Percentiles rank a stretch among this genome's conserved stretches.
Evolutionary conservation across 164 flowering plant genomes (phyloP).

Genomic region (Taxillus chinensis): DNA sequence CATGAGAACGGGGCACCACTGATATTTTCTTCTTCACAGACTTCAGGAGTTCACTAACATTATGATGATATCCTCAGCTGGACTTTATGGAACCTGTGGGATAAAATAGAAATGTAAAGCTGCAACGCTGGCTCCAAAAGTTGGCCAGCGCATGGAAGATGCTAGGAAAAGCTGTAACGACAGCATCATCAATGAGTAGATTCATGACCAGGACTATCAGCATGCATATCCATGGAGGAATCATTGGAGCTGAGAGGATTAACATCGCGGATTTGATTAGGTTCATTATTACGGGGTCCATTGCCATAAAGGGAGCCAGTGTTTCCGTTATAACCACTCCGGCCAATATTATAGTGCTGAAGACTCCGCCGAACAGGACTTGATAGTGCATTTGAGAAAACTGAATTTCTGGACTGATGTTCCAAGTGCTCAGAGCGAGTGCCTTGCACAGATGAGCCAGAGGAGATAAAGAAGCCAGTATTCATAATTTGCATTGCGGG

Average conservation of each 20-base stretch:
- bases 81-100: background rate
- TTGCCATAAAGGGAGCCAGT: slow-evolving; percentile 21
- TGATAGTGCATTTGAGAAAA: slow-evolving; percentile 64
- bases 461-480: slow-evolving; percentile 26
- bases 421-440: slow-evolving; percentile 35
- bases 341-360: slow-evolving; percentile 47
- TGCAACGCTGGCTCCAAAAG: background rate
- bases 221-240: slow-evolving; percentile 73
- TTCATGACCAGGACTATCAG: slow-evolving; percentile 50
- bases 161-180: background rate
- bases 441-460: slow-evolving; percentile 44
- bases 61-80: slow-evolving; percentile 7
- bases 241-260: slow-evolving; percentile 44
- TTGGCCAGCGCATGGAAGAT: slow-evolving; percentile 5
- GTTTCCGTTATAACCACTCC: slow-evolving; percentile 31
- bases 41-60: slow-evolving; percentile 12
- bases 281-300: slow-evolving; percentile 26
- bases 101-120: background rate
- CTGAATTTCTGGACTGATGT: slow-evolving; percentile 49
- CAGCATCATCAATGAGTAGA: slow-evolving; percentile 22
- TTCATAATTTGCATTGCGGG: slow-evolving; percentile 19
- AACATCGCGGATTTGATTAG: slow-evolving; percentile 40
- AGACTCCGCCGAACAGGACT: slow-evolving; percentile 66
- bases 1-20: slow-evolving; percentile 6
- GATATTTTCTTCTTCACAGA: background rate